Evolutionary conservation across 495 filamentous ascomycete species (phyloP), one percentile per base, ranked within the genome.

Genomic region (Penicillium odoratum): DNA sequence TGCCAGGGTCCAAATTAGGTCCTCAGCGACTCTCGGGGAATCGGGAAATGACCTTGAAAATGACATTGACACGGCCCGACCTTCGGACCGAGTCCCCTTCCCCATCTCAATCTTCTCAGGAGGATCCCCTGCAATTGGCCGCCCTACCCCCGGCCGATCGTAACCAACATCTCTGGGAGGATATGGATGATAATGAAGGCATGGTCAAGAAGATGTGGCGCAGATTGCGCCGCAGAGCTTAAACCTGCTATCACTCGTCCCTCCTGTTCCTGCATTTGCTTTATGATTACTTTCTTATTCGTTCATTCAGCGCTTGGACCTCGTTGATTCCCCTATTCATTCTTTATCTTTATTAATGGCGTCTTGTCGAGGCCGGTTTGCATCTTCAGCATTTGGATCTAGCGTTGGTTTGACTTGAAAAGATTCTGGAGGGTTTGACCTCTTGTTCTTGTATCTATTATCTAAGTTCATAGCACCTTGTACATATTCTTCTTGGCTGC

Each of bases 61-160:
- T 97, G 91, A 97, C 93, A 6, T 81, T 97, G 50, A 97, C 93
- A 21, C 81, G 91, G 48, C 92, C 92, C 0, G 93, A 96, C 66
- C 80, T 97, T 51, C 84, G 90, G 43, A 71, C 73, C 21, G 84
- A 90, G 88, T 66, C 83, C 81, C 28, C 78, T 81, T 62, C 74
- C 83, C 34, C 88, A 82, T 61, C 64, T 7, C 26, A 63, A 54
- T 53, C 61, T 59, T 78, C 85, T 13, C 86, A 80, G 76, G 80
- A 77, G 45, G 78, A 87, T 62, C 80, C 83, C 4, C 67, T 85
- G 16, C 77, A 76, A 10, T 68, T 85, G 29, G 81, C 81, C 33
- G 74, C 79, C 36, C 64, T 88, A 38, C 73, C 79, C 3, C 72
- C 77, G 10, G 66, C 69, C 36, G 74, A 81, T 51, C 73, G 81